Base-by-base conservation (phyloP, 345 rosid genomes). In the Gossypium herbaceum region DNA sequence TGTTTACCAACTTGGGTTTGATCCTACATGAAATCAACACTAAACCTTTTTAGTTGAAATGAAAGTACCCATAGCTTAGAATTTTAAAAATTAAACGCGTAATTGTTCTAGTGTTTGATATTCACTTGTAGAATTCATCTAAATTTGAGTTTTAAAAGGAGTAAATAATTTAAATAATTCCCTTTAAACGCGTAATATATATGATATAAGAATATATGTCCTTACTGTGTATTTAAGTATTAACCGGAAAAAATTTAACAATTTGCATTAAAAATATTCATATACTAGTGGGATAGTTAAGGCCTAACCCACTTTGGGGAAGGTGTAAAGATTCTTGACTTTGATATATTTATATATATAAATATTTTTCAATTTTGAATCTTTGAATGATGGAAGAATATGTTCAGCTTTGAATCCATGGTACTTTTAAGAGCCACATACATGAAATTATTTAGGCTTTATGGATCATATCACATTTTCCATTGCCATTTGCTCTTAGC, bases 281-380 rank as follows among this genome's bases (percentile, higher is more conserved):
- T 62, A 8, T 5, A 41, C 57, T 12, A 70, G 79, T 80, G 84
- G 74, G 66, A 75, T 48, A 25, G 79, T 76, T 79, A 63, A 75
- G 74, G 81, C 84, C 80, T 77, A 84, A 79, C 80, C 80, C 74
- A 71, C 74, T 56, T 20, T 19, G 64, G 64, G 60, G 47, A n/a
- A 70, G 47, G 60, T 70, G 17, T 52, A 70, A 70, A 27, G 25
- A 51, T 70, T 70, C 48, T 70, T 70, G 24, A 52, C 60, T 70
- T 52, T 3, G 1, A 50, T 50, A 27, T 17, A 1, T 48, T 3
- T 50, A 1, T 50, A 0, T 7, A 7, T 8, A 16, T 17, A 5
- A 2, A 1, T n/a, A 19, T 57, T 72, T 41, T 1, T 9, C 0
- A 73, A 9, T 44, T 70, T 59, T 73, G 67, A 59, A 59, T 73